A percentile compares a stretch with the other conserved stretches of the same genome.
Evolutionary conservation across 2,329 filamentous ascomycete species (phyloP).

Genomic region (Macroventuria anomochaeta): DNA sequence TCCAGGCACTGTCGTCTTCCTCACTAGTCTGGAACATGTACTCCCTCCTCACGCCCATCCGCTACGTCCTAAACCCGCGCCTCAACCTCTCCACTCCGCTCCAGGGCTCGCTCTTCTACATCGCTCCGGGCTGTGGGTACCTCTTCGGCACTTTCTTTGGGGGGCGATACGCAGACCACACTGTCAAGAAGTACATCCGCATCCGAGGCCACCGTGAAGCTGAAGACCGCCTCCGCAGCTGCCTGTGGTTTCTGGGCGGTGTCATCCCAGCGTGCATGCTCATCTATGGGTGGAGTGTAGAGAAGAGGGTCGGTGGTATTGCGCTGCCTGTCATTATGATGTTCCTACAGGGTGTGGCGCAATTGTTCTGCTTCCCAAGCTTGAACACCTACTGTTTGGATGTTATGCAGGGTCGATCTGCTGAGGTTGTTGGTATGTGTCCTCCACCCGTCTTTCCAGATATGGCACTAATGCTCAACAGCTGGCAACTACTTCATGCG

Average conservation of each 20-base stretch:
- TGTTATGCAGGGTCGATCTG: conserved; percentile 73
- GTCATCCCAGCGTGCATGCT: conserved; percentile 69
- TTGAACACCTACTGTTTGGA: conserved; percentile 84
- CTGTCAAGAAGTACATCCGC: conserved; percentile 68
- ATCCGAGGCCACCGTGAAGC: conserved; percentile 68
- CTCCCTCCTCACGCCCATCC: conserved; percentile 70
- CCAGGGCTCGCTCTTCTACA: conserved; percentile 74
- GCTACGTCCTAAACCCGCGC: conserved; percentile 76
- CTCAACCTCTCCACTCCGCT: conserved; percentile 72
- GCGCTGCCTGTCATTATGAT: conserved; percentile 72
- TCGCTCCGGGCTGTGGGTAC: conserved; percentile 75
- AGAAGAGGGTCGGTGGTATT: conserved; percentile 62
- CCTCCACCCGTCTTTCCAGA: not conserved
- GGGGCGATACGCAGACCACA: conserved; percentile 73
- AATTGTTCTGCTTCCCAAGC: conserved; percentile 77
- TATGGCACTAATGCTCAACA: conserved; percentile 13
- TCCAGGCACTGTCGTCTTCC: conserved; percentile 62
- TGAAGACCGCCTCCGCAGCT: conserved; percentile 68
- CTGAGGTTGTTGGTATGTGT: conserved; percentile 68
- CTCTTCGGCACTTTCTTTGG: conserved; percentile 72
- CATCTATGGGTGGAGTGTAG: conserved; percentile 71
- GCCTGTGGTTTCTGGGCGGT: conserved; percentile 62
- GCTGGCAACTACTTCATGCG: conserved; percentile 81
- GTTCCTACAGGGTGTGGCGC: conserved; percentile 75
- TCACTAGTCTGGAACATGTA: conserved; percentile 80